Evolutionary conservation across 805 yeast species (phyloP).

Genomic region (Teunomyces gatunensis): DNA sequence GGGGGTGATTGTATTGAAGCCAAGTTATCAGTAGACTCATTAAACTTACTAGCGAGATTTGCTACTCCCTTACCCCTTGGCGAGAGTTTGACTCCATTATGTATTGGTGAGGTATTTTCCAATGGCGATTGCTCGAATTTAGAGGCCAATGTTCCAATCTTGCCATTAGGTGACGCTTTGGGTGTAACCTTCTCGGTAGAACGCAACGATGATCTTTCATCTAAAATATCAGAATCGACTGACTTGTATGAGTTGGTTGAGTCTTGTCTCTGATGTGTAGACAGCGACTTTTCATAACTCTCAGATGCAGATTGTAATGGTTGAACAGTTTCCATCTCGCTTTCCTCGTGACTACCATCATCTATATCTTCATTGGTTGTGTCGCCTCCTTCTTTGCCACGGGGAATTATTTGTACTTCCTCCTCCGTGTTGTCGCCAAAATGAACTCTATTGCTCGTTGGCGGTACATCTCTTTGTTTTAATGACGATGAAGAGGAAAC

Average conservation of each 20-base stretch:
- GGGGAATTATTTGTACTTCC: not conserved
- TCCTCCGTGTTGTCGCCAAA: not conserved
- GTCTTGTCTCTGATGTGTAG: conserved; percentile 3
- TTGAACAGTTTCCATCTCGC: not conserved
- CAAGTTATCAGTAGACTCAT: conserved; percentile 15
- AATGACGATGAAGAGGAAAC: not conserved
- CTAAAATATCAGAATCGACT: not conserved
- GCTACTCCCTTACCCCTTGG: conserved; percentile 14
- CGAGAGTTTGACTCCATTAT: conserved; percentile 1
- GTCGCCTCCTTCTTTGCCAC: not conserved
- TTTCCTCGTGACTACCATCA: not conserved
- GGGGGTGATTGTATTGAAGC: conserved; percentile 15
- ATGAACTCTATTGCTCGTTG: conserved; percentile 1
- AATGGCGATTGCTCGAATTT: conserved; percentile 17
- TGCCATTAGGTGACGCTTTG: conserved; percentile 13
- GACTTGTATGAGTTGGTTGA: conserved; percentile 1
- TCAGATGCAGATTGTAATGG: not conserved
- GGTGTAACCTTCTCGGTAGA: conserved; percentile 3
- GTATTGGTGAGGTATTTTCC: conserved; percentile 1
- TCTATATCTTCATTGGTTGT: not conserved
- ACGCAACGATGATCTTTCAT: not conserved
- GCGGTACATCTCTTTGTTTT: conserved; percentile 1
- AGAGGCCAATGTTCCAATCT: conserved; percentile 20
- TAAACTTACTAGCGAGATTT: conserved; percentile 27
- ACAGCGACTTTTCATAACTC: not conserved